Conservation (phyloP, 225 moss, liverwort and hornwort species). For the Pseudisothecium myosuroides region DNA sequence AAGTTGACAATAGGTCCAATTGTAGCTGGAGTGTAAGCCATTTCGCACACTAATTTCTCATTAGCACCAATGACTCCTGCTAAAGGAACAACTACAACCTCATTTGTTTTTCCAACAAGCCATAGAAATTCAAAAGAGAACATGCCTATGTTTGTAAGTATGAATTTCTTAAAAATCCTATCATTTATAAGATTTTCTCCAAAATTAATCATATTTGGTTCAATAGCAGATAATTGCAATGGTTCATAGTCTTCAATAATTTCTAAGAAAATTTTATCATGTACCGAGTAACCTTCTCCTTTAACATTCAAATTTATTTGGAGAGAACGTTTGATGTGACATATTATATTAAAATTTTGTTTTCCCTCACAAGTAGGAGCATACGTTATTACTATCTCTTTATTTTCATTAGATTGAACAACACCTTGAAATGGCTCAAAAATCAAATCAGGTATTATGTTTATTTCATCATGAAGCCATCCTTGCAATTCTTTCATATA, state of each 20-base stretch:
- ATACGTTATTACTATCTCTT: constrained; percentile 50
- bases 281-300: constrained; percentile 70
- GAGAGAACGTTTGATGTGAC: constrained; percentile 48
- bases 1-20: constrained; percentile 40
- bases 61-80: constrained; percentile 56
- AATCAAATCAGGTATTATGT: constrained; percentile 24
- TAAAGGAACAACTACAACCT: constrained; percentile 51
- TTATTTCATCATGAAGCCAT: constrained; percentile 38
- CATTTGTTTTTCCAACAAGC: constrained; percentile 58
- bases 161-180: constrained; percentile 58
- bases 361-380: constrained; percentile 68
- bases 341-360: constrained; percentile 64
- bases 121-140: constrained; percentile 72
- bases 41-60: constrained; percentile 58
- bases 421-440: constrained; percentile 58
- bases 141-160: constrained; percentile 53
- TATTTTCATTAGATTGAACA: constrained; percentile 36
- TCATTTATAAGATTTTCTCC: constrained; percentile 66
- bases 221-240: constrained; percentile 30
- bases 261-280: constrained; percentile 70
- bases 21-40: constrained; percentile 50
- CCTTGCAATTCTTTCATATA: constrained; percentile 22
- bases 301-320: constrained; percentile 67
- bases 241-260: constrained; percentile 53
- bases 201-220: constrained; percentile 49